Conservation (phyloP, 2,329 filamentous ascomycete genomes). For the Camillea tinctor region DNA sequence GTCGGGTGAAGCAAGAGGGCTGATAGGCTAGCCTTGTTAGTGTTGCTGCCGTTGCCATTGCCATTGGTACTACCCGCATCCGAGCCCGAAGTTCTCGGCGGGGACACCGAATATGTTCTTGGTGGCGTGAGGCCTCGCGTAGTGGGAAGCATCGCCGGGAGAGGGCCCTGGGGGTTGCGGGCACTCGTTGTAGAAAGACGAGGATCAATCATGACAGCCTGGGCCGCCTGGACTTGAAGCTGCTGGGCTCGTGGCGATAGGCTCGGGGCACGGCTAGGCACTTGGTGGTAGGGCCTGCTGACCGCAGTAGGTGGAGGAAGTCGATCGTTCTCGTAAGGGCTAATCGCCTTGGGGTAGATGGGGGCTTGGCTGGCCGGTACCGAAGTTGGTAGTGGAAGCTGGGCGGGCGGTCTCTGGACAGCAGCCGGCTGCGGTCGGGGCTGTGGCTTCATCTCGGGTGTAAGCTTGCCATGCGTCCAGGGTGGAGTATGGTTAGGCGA, state of each 20-base stretch:
- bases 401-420: constrained; percentile 16
- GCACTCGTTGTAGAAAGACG: constrained; percentile 34
- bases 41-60: constrained; percentile 13
- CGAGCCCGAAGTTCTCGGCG: constrained; percentile 42
- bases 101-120: constrained; percentile 49
- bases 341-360: constrained; percentile 22
- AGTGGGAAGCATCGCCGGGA: constrained; percentile 39
- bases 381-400: constrained; percentile 17
- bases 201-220: constrained; percentile 41
- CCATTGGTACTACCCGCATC: constrained; percentile 24
- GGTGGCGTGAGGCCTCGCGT: constrained; percentile 40
- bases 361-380: constrained; percentile 18
- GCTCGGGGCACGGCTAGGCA: constrained; percentile 29
- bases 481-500: constrained; percentile 42
- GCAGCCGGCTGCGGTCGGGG: constrained; percentile 16
- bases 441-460: constrained; percentile 29
- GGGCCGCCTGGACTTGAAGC: constrained; percentile 42
- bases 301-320: constrained; percentile 20
- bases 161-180: constrained; percentile 42
- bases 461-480: constrained; percentile 29
- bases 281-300: constrained; percentile 25
- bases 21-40: constrained; percentile 47
- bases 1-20: constrained; percentile 51
- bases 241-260: constrained; percentile 44
- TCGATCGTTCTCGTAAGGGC: constrained; percentile 25